Evolutionary conservation across 2,329 filamentous ascomycete genomes (phyloP), one percentile per base, ranked within the genome.

Genomic region (Aureobasidium uvarum): DNA sequence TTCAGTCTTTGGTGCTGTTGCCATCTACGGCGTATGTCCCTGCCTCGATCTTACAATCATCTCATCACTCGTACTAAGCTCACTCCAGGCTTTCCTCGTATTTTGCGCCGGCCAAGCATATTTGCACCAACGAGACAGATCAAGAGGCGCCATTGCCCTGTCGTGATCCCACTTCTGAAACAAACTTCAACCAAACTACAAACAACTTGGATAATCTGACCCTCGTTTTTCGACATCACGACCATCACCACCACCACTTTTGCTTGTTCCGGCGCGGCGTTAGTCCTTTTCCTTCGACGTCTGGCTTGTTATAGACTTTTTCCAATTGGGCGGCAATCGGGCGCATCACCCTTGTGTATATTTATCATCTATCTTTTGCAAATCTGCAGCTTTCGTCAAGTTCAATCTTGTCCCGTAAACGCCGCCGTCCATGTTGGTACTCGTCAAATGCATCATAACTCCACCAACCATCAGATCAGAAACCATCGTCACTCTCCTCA

Each of bases 71-170:
- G 43, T 2, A 62, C 62, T 48, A 58, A 31, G 28, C 23, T 56
- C 58, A 39, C 23, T 54, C 72, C 70, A 96, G 93, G 87, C 84
- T 20, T 98, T 98, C 83, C 85, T 97, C 65, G 83, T 96, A 59
- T 97, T 96, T 80, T 98, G 94, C 79, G 90, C 89, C 66, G 86
- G 93, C 70, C 94, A 98, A 77, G 94, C 92, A 69, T 86, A 90
- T 74, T 84, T 97, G 68, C 92, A 98, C 78, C 80, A 91, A 72
- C 88, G 92, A 77, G 89, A 93, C 77, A 92, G 86, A 78, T 85
- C 90, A 77, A 84, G 90, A 75, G 93, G 93, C 69, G 89, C 91
- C 68, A 96, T 96, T 79, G 86, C 89, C 67, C 81, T 96, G 75
- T 84, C 81, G 72, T 86, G 74, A 74, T 46, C n/a, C 39, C 8